phyloP scores from a whole-genome alignment of 2,329 filamentous ascomycete genomes.

The Lachnum nothofagi region DNA sequence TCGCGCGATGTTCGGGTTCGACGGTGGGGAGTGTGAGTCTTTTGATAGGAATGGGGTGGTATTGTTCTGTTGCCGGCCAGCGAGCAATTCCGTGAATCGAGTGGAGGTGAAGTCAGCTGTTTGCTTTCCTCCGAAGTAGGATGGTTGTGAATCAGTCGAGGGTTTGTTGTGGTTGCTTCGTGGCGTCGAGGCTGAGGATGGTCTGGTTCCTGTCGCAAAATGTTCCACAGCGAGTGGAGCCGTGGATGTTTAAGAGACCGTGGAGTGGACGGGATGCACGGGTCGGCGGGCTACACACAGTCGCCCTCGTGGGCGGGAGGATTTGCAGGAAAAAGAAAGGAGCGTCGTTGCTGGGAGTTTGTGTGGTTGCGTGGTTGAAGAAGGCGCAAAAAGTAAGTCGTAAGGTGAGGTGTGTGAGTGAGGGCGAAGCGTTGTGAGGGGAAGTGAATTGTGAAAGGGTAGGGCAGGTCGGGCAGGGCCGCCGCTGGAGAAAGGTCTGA shows the following conservation, averaged over 20 bases:
- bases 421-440: neutral
- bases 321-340: neutral
- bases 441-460: too few relatives aligned
- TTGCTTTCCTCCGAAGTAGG: neutral
- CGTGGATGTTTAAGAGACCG: neutral
- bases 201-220: slow-evolving; percentile 5
- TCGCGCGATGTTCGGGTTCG: slow-evolving; percentile 1
- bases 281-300: neutral
- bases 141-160: neutral
- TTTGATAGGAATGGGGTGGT: slow-evolving; percentile 5
- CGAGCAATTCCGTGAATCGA: slow-evolving; percentile 9
- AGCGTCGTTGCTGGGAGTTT: neutral
- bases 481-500: too few relatives aligned
- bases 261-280: neutral
- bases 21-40: slow-evolving; percentile 9
- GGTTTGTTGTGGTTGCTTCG: neutral
- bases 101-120: neutral
- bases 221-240: slow-evolving; percentile 1
- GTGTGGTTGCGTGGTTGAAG: neutral
- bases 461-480: neutral
- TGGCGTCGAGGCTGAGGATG: neutral
- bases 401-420: neutral
- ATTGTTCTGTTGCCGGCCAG: slow-evolving; percentile 18
- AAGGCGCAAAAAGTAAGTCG: neutral
- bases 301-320: neutral